Evolutionary conservation across 441 rosid genomes (phyloP).

Genomic region (Eutrema salsugineum): DNA sequence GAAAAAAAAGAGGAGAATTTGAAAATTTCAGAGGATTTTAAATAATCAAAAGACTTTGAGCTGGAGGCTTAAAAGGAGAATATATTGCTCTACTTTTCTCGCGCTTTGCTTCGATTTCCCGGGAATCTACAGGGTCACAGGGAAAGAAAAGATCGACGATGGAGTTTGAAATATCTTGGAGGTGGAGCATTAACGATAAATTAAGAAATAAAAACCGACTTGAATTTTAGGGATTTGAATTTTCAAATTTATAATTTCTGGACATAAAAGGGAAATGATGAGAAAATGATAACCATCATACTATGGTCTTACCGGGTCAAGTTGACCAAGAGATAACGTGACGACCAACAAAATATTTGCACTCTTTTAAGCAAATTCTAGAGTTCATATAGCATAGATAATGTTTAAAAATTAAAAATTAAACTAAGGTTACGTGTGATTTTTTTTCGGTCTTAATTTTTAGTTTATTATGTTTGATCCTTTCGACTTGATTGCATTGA

Average conservation of each 20-base stretch:
- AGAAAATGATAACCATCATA: background rate
- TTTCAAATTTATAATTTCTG: background rate
- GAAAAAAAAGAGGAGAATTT: background rate
- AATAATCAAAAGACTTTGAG: background rate
- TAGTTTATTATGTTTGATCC: no score
- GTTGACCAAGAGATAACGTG: slow-evolving; percentile 14
- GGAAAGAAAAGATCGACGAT: background rate
- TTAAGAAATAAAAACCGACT: background rate
- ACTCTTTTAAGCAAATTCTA: background rate
- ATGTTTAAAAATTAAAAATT: no score
- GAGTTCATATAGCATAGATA: no score
- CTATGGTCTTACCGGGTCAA: slow-evolving; percentile 4
- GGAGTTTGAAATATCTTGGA: background rate
- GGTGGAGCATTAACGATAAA: background rate
- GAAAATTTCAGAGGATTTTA: slow-evolving; percentile 17
- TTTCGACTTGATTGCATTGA: background rate
- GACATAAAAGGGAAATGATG: no score
- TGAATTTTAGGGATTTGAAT: background rate
- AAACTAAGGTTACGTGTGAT: no score
- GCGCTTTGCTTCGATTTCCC: background rate
- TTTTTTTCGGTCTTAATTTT: no score
- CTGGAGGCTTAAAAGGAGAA: background rate
- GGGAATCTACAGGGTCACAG: background rate
- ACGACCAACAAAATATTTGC: background rate
- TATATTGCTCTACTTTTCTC: background rate